Evolutionary conservation across 73 alveolate genomes (phyloP).

Genomic region (Durusdinium trenchii): DNA sequence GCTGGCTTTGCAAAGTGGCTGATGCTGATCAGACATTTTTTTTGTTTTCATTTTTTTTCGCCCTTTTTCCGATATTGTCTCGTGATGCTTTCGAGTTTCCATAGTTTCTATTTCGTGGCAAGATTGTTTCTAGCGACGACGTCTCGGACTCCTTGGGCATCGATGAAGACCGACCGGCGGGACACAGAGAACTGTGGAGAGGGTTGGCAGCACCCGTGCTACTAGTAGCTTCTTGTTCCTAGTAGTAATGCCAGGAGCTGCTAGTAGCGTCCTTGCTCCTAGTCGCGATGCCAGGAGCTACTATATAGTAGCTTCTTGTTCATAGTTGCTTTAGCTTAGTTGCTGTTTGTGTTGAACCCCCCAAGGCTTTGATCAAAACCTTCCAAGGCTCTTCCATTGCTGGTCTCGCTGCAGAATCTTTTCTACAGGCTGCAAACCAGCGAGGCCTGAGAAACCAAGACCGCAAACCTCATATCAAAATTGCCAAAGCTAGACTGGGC

Average conservation of each 20-base stretch:
- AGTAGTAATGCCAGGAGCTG: too few relatives aligned
- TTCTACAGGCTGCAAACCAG: constrained; percentile 91
- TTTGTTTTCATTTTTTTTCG: too few relatives aligned
- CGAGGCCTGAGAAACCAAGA: not conserved
- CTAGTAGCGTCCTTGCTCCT: too few relatives aligned
- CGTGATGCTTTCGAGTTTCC: not conserved
- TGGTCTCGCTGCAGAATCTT: constrained; percentile 86
- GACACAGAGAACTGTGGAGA: not conserved
- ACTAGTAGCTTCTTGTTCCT: too few relatives aligned
- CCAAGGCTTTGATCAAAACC: not conserved
- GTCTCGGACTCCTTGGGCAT: constrained; percentile 75
- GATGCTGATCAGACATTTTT: too few relatives aligned
- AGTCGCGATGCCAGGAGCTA: too few relatives aligned
- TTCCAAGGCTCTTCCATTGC: constrained; percentile 61
- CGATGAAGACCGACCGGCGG: constrained; percentile 87
- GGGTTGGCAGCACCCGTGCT: too few relatives aligned
- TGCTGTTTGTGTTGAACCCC: not conserved
- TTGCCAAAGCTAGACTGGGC: not conserved
- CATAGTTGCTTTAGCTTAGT: not conserved
- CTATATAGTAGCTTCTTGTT: too few relatives aligned
- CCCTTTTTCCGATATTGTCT: too few relatives aligned
- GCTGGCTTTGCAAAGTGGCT: not conserved
- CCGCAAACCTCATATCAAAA: not conserved
- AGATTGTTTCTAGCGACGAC: constrained; percentile 91
- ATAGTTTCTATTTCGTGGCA: not conserved